Conservation (phyloP, 208 protist species). For the Lotmaria passim region DNA sequence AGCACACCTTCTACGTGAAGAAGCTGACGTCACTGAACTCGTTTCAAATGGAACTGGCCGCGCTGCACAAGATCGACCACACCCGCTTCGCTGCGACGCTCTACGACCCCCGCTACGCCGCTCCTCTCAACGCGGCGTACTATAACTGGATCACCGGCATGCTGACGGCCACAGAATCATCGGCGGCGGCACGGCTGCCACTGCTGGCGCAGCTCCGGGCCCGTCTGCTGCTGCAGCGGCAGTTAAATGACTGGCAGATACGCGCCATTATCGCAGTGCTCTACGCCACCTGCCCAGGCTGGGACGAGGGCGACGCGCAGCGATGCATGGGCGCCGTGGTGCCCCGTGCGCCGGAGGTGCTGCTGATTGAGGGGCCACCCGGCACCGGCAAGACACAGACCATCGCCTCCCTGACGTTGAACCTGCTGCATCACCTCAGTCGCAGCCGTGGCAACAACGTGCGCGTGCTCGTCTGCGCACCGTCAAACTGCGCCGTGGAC, state of each 20-base stretch:
- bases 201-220: slow-evolving; percentile 23
- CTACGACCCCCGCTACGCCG: slow-evolving; percentile 62
- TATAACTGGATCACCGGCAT: slow-evolving; percentile 32
- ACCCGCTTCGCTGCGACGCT: slow-evolving; percentile 65
- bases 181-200: slow-evolving; percentile 5
- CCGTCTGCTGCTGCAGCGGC: slow-evolving; percentile 41
- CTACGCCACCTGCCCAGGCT: slow-evolving; percentile 47
- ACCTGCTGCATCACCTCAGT: slow-evolving; percentile 66
- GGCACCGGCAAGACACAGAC: slow-evolving; percentile 94
- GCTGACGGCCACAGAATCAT: slow-evolving; percentile 25
- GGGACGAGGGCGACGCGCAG: slow-evolving; percentile 33
- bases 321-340: neutral
- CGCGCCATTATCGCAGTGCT: slow-evolving; percentile 65
- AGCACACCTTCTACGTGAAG: slow-evolving; percentile 50
- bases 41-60: slow-evolving; percentile 47
- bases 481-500: slow-evolving; percentile 90
- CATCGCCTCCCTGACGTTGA: slow-evolving; percentile 69
- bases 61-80: slow-evolving; percentile 52
- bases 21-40: slow-evolving; percentile 56
- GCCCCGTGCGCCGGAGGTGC: slow-evolving; percentile 44
- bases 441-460: slow-evolving; percentile 1
- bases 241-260: slow-evolving; percentile 73
- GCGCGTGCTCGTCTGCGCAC: slow-evolving; percentile 79
- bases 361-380: slow-evolving; percentile 88
- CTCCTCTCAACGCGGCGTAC: slow-evolving; percentile 37